Base-by-base conservation (phyloP, 2,329 filamentous ascomycete species). In the Verticillium isaacii region DNA sequence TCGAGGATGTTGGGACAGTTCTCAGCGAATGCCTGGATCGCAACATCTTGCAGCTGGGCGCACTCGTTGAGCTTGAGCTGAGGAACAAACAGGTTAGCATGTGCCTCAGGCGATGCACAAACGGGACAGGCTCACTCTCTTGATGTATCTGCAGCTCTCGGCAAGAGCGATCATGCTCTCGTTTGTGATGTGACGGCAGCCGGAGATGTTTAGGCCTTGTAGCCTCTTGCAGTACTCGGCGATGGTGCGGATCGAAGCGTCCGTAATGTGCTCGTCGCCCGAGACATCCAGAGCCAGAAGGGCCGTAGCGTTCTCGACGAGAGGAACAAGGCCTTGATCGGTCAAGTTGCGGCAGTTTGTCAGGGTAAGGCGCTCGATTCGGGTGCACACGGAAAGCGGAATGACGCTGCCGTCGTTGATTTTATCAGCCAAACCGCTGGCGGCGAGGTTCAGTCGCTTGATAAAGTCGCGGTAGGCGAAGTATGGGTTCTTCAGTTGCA, bases 41-140 rank as follows among this genome's bases (percentile, higher is more conserved):
- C 89, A 57, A 84, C 82, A 72, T 98, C 92, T 45, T 90, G 92
- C 37, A 97, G 80, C 75, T 96, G 90, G n/a, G 78, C 76, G 72
- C 95, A 97, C 62, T 93, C 91, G 75, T 98, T 99, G 64, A 99
- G 84, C 85, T 99, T 99, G 67, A 99, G 84, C 87, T 95, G 34
- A 19, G 54, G n/a, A 32, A 23, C 14, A 17, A 34, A 36, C 6
- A 29, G 45, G 57, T 23, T 29, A 54, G 41, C 32, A 50, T 7
- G 32, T 23, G n/a, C 14, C 15, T 37, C 12, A 34, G 50, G 19
- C 17, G 15, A 23, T 23, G 62, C 32, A 54, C 15, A 39, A 60
- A 59, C 34, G 39, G 60, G 17, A 36, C 23, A 50, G 57, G 77
- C 88, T 71, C 80, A 93, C 90, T 71, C 93, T 82, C 78, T 97